phyloP scores from a whole-genome alignment of 306 rosid species.

The Rosa multiflora region DNA sequence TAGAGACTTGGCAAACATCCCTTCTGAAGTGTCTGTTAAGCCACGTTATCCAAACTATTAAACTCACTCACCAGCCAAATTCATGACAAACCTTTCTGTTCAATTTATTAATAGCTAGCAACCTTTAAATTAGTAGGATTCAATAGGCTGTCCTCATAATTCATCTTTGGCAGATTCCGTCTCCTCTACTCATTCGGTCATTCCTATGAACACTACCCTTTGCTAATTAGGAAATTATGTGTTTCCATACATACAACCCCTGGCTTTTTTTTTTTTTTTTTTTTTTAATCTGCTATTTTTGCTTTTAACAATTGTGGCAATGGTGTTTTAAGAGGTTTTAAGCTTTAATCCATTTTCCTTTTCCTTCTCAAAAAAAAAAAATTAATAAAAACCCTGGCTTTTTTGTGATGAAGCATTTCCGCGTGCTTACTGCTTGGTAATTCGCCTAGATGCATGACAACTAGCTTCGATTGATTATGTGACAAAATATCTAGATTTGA shows the following conservation, averaged over 20 bases:
- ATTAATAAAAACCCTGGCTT: not conserved
- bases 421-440: not conserved
- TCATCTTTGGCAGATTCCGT: not conserved
- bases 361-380: too few species aligned
- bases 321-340: too few species aligned
- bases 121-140: not conserved
- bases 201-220: not conserved
- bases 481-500: too few species aligned
- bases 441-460: not conserved
- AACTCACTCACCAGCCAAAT: not conserved
- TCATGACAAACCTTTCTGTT: not conserved
- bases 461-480: too few species aligned
- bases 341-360: too few species aligned
- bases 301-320: too few species aligned
- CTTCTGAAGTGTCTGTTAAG: not conserved
- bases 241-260: not conserved
- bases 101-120: not conserved
- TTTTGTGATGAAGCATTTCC: not conserved
- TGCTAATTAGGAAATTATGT: not conserved
- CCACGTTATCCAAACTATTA: not conserved
- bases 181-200: too few species aligned
- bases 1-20: not conserved
- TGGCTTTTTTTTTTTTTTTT: too few species aligned
- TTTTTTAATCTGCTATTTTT: too few species aligned
- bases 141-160: not conserved